Evolutionary conservation across 306 rosid genomes (phyloP).

Genomic region (Phaseolus lunatus): DNA sequence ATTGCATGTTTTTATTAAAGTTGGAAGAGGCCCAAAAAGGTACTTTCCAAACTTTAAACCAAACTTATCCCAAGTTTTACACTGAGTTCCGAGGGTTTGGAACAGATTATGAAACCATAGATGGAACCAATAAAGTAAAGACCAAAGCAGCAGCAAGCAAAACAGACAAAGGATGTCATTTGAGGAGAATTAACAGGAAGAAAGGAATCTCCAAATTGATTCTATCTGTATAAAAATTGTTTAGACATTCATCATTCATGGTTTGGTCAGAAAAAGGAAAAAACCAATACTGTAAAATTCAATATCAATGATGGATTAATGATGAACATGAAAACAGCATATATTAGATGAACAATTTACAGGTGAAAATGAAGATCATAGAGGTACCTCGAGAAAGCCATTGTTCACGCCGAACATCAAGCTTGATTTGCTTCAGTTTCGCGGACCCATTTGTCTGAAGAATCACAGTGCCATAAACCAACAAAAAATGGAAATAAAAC

Average conservation of each 20-base stretch:
- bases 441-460: conserved; percentile 60
- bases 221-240: not conserved
- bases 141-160: not conserved
- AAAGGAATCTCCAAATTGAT: not conserved
- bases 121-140: not conserved
- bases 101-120: not conserved
- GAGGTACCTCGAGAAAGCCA: conserved; percentile 69
- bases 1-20: not conserved
- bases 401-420: conserved; percentile 75
- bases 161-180: conserved; percentile 15
- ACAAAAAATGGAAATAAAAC: not conserved
- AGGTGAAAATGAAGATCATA: conserved; percentile 15
- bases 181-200: conserved; percentile 9
- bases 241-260: conserved; percentile 23
- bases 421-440: conserved; percentile 73
- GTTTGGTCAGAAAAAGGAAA: not conserved
- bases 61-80: not conserved
- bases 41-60: not conserved
- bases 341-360: not conserved
- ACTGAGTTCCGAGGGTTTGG: not conserved
- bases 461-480: conserved; percentile 25
- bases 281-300: not conserved
- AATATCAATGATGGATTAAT: not conserved
- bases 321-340: conserved; percentile 11
- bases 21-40: not conserved